These are phyloP conservation scores for Limonium bicolor DNA, from an alignment of 148 eudicot species.

Conservation along the genomic window DNA sequence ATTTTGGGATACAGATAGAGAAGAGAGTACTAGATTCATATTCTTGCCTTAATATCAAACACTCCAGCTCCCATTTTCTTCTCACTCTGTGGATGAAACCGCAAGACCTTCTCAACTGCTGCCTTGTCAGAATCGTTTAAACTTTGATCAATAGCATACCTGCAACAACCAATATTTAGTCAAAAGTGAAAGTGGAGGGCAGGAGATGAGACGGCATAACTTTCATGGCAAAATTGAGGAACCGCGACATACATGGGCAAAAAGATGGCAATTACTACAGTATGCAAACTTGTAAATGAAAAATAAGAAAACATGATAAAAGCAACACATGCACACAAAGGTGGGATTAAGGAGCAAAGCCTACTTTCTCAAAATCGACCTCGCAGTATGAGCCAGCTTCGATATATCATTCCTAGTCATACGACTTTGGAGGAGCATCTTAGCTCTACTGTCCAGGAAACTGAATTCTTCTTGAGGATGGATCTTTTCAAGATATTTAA, in stretches of 20 bases:
- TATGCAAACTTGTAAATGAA: too few relatives aligned
- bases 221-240: neutral
- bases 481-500: constrained; percentile 9
- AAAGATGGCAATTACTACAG: neutral
- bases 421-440: constrained; percentile 18
- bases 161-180: constrained; percentile 10
- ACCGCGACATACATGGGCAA: neutral
- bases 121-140: constrained; percentile 43
- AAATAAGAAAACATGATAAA: too few relatives aligned
- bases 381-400: constrained; percentile 27
- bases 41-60: constrained; percentile 49
- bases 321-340: neutral
- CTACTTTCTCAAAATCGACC: constrained; percentile 52
- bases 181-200: constrained; percentile 2
- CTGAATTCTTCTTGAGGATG: constrained; percentile 16
- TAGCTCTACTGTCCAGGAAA: constrained; percentile 14
- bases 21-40: neutral
- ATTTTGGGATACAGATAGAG: too few relatives aligned
- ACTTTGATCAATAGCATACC: constrained; percentile 38
- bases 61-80: constrained; percentile 73
- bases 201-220: neutral
- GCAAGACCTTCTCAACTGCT: constrained; percentile 35
- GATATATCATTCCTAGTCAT: constrained; percentile 31
- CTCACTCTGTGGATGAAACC: constrained; percentile 52
- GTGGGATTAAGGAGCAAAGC: constrained; percentile 10